Percentiles rank a stretch among this genome's conserved stretches.
These are phyloP conservation scores for Albatrellus ellisii DNA, from an alignment of 768 basidiomycete genomes.

Conservation along the genomic window DNA sequence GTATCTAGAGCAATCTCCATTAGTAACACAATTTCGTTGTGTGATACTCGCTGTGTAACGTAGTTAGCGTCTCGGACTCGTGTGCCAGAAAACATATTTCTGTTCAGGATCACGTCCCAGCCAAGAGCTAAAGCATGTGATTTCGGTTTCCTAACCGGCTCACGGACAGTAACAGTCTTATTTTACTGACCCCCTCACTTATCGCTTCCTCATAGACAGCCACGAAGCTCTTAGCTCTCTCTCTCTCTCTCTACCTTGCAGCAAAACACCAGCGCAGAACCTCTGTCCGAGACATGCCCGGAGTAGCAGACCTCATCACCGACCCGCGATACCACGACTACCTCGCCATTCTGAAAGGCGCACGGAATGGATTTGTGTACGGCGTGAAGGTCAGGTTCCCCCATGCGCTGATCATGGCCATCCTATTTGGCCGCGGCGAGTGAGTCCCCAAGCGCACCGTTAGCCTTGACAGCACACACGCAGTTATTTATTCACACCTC, in stretches of 20 bases:
- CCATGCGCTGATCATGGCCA: slow-evolving; percentile 93
- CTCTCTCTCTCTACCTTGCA: background rate
- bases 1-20: too few species aligned
- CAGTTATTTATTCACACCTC: slow-evolving; percentile 9
- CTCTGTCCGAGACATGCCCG: background rate
- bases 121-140: slow-evolving; percentile 8
- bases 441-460: slow-evolving; percentile 30
- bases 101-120: background rate
- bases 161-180: too few species aligned
- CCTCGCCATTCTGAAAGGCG: slow-evolving; percentile 88
- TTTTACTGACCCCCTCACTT: background rate
- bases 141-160: background rate
- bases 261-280: background rate
- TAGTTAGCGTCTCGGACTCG: too few species aligned
- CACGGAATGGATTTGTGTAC: slow-evolving; percentile 82
- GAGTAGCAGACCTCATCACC: slow-evolving; percentile 25
- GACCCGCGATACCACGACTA: slow-evolving; percentile 81
- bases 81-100: too few species aligned
- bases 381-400: slow-evolving; percentile 89
- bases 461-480: background rate
- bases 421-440: slow-evolving; percentile 88
- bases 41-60: too few species aligned
- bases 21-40: too few species aligned
- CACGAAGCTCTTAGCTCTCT: background rate
- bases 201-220: background rate